These are phyloP conservation scores for Ceratocystiopsis minuta DNA, from an alignment of 2,329 filamentous ascomycete genomes.

Conservation along the genomic window DNA sequence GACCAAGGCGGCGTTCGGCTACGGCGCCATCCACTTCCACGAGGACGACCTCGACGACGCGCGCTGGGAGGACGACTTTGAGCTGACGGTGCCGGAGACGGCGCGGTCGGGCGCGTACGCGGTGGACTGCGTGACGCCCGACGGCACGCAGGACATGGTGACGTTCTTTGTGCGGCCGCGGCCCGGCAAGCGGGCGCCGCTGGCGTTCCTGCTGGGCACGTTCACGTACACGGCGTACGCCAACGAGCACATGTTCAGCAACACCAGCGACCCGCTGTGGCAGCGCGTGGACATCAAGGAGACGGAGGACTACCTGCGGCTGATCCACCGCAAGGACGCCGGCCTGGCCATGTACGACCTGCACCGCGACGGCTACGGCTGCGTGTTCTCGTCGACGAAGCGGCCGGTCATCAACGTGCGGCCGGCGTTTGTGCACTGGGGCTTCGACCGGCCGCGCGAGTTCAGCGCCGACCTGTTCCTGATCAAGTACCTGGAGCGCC, in stretches of 20 bases:
- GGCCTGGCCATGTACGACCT: constrained; percentile 21
- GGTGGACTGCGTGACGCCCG: background rate
- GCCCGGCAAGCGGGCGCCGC: background rate
- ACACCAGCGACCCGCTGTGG: background rate
- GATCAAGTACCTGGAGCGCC: constrained; percentile 17
- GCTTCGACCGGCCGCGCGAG: constrained; percentile 17
- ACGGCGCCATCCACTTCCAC: constrained; percentile 7
- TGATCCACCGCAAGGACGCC: constrained; percentile 12
- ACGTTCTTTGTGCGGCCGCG: constrained; percentile 3
- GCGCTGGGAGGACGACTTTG: constrained; percentile 3
- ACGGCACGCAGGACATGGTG: constrained; percentile 1
- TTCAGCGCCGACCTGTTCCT: constrained; percentile 19
- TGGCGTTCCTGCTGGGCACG: constrained; percentile 1
- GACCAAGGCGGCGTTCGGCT: constrained; percentile 2
- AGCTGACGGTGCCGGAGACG: background rate
- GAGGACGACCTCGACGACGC: constrained; percentile 6
- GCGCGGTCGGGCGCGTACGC: constrained; percentile 4
- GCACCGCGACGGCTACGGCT: constrained; percentile 19
- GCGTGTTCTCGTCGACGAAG: constrained; percentile 15
- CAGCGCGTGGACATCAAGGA: background rate
- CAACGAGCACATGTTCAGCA: constrained; percentile 5
- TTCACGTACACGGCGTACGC: constrained; percentile 5
- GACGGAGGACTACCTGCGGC: constrained; percentile 1
- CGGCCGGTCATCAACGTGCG: constrained; percentile 20
- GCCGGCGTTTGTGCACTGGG: constrained; percentile 19